Conservation (phyloP, 129 eudicot genomes). For the Ambrosia artemisiifolia region DNA sequence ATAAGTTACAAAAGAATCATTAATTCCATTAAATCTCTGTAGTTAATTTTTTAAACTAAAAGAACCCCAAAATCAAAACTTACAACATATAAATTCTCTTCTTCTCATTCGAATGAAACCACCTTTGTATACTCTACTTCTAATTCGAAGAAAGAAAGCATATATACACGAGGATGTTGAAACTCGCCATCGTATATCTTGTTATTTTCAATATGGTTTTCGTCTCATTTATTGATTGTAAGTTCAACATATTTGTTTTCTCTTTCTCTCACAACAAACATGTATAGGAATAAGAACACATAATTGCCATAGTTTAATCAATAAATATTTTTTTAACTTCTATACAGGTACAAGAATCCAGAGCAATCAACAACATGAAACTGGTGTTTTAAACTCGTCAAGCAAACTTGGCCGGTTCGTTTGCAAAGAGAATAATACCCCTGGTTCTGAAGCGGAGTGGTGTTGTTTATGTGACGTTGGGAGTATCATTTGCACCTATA, state of each 20-base stretch:
- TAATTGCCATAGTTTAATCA: too few species aligned
- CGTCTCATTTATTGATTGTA: constrained; percentile 2
- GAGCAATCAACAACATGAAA: background rate
- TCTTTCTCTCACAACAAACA: background rate
- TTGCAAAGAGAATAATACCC: background rate
- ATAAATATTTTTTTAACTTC: too few species aligned
- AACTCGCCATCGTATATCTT: background rate
- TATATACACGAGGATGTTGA: background rate
- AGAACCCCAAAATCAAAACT: too few species aligned
- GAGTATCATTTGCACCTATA: background rate
- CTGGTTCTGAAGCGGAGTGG: background rate
- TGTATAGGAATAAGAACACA: too few species aligned
- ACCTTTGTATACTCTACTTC: too few species aligned
- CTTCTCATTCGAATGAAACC: background rate
- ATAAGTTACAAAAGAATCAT: too few species aligned
- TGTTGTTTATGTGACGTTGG: background rate
- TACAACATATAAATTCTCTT: background rate
- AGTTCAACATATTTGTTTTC: background rate
- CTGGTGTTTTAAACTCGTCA: background rate
- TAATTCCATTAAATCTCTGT: too few species aligned
- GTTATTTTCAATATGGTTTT: background rate
- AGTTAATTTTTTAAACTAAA: too few species aligned
- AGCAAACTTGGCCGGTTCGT: background rate
- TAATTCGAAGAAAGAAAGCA: background rate
- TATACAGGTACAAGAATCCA: constrained; percentile 6